A percentile compares a stretch with the other conserved stretches of the same genome.
Evolutionary conservation across 73 alveolate genomes (phyloP).

Genomic region (Blepharisma japonicum): DNA sequence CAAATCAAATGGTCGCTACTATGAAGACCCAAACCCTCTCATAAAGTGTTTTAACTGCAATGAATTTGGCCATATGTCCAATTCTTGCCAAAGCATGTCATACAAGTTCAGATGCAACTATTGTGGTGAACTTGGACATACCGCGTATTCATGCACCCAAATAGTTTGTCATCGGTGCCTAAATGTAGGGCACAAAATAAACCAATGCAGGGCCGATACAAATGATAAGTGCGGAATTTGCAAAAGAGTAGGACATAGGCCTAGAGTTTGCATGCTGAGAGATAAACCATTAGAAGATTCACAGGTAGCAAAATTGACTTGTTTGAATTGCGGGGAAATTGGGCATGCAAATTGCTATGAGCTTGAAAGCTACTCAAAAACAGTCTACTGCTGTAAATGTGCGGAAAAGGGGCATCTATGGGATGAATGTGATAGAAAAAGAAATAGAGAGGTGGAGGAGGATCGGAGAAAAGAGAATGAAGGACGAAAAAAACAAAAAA

Average conservation of each 20-base stretch:
- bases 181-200: constrained; percentile 6
- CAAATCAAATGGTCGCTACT: constrained; percentile 35
- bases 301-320: not conserved
- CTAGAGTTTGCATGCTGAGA: constrained; percentile 34
- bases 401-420: constrained; percentile 4
- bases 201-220: constrained; percentile 22
- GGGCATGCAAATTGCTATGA: constrained; percentile 8
- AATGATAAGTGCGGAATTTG: constrained; percentile 29
- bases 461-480: too few species aligned
- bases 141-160: constrained; percentile 34
- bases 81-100: constrained; percentile 46
- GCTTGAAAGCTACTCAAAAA: not conserved
- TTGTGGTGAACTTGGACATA: constrained; percentile 48
- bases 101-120: constrained; percentile 38
- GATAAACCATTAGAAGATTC: not conserved
- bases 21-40: constrained; percentile 38
- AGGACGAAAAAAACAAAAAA: too few species aligned
- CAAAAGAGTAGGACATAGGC: constrained; percentile 45
- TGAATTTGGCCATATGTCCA: constrained; percentile 54
- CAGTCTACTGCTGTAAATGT: not conserved
- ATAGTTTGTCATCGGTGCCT: constrained; percentile 36
- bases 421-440: too few species aligned
- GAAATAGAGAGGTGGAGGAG: too few species aligned
- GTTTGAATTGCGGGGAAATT: not conserved
- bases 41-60: constrained; percentile 48